phyloP scores from a whole-genome alignment of 2,329 filamentous ascomycete species.

The Penicillium hordei region DNA sequence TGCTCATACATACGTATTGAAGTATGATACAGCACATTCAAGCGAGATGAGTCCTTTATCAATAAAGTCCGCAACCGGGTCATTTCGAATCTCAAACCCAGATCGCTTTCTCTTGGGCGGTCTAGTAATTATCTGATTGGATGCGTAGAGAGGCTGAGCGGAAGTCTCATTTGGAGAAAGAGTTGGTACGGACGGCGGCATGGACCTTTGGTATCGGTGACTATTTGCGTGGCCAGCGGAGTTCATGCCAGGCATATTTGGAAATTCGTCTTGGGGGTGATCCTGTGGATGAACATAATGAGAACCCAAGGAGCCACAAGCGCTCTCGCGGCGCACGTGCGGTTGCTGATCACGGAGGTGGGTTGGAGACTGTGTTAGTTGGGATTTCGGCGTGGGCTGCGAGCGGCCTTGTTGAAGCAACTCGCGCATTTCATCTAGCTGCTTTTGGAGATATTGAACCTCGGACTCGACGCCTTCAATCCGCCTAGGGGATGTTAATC shows the following conservation, averaged over 20 bases:
- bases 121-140: slow-evolving; percentile 2
- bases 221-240: slow-evolving; percentile 1
- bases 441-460: slow-evolving; percentile 28
- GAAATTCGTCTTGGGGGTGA: not conserved
- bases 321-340: slow-evolving; percentile 2
- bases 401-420: slow-evolving; percentile 17
- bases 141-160: slow-evolving; percentile 5
- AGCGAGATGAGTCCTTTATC: slow-evolving; percentile 35
- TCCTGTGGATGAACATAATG: slow-evolving; percentile 3
- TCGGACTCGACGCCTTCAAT: slow-evolving; percentile 37
- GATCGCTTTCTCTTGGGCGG: slow-evolving; percentile 31
- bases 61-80: slow-evolving; percentile 38
- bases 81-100: slow-evolving; percentile 36
- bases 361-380: slow-evolving; percentile 5
- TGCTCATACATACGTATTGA: slow-evolving; percentile 29
- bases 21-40: slow-evolving; percentile 36
- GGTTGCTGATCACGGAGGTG: slow-evolving; percentile 1
- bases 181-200: slow-evolving; percentile 1
- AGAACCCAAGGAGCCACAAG: slow-evolving; percentile 7
- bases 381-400: not conserved
- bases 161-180: slow-evolving; percentile 13
- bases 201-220: slow-evolving; percentile 5
- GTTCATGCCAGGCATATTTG: not conserved
- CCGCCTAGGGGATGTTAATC: slow-evolving; percentile 23
- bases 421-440: slow-evolving; percentile 29